Evolutionary conservation across 1,139 yeast species (phyloP), one percentile per base, ranked within the genome.

Genomic region (Suhomyces taliae): DNA sequence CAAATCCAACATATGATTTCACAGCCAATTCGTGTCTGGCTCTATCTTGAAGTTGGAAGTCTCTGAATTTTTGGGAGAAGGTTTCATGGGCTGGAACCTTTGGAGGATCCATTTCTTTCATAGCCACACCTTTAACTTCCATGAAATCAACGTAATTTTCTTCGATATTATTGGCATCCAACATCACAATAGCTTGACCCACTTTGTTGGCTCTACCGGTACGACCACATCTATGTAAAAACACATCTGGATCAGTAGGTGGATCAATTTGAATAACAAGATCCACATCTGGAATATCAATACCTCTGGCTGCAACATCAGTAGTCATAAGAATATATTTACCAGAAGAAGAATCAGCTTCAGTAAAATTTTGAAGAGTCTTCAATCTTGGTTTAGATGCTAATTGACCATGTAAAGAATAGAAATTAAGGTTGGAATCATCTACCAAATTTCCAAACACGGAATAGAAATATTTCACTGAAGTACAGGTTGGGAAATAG

Each of bases 281-380:
- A 59, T 91, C 97, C 12, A 90, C 97, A 49, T 90, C 93, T 1
- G 96, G 96, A 32, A 90, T 83, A 70, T 91, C 98, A 32, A 91
- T 81, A 37, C 98, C 98, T 65, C 98, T 76, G 0, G 97, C 96
- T 1, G 97, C 97, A 26, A 87, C 91, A 70, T 87, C 95, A 0
- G 95, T 87, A 5, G 93, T 85, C 69, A 91, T 70, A 24, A 91
- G 66, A 0, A 90, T 80, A n/a, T 83, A 73, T 53, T 82, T 83
- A 5, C 66, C 60, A 26, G 72, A 58, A 33, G 67, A 57, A 1
- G 69, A 59, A 43, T 72, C 78, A 7, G 74, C 74, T 7, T 74
- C 74, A 1, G 83, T 67, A 59, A 90, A 91, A 31, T 66, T 72
- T 19, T 74, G 74, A 39, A 90, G 69, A 0, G 96, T 87, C 61